These are phyloP conservation scores for Alternaria angustiovoidea DNA, from an alignment of 2,329 filamentous ascomycete species.

Conservation along the genomic window DNA sequence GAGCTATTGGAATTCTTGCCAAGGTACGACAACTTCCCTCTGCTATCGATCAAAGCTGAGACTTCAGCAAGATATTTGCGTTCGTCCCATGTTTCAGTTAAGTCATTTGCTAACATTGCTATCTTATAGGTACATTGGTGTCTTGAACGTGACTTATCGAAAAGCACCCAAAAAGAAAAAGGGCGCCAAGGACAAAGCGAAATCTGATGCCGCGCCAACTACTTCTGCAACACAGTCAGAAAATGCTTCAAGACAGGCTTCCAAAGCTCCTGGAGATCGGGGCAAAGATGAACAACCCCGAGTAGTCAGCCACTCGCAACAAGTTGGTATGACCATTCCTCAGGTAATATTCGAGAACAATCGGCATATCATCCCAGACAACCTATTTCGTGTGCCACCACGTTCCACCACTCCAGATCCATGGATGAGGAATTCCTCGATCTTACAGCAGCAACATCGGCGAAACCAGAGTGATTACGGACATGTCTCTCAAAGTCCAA, in stretches of 20 bases:
- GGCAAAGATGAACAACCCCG: conserved; percentile 44
- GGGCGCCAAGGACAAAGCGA: conserved; percentile 48
- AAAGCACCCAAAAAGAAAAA: conserved; percentile 74
- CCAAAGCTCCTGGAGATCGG: conserved; percentile 17
- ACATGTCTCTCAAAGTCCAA: conserved; percentile 29
- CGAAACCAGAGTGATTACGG: conserved; percentile 48
- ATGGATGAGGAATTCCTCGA: conserved; percentile 40
- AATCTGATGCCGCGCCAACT: conserved; percentile 27
- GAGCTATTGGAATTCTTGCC: conserved; percentile 90
- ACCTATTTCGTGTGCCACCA: conserved; percentile 73
- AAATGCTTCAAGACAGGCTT: conserved; percentile 25
- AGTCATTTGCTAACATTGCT: conserved; percentile 43
- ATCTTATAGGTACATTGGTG: conserved; percentile 83
- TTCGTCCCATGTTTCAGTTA: conserved; percentile 1
- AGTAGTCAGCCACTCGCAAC: conserved; percentile 78
- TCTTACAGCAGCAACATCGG: conserved; percentile 45
- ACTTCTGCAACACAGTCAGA: conserved; percentile 29
- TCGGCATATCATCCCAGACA: conserved; percentile 87
- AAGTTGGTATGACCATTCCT: conserved; percentile 72
- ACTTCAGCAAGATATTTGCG: conserved; percentile 40
- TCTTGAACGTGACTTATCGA: conserved; percentile 93
- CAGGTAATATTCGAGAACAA: conserved; percentile 96
- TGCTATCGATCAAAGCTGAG: conserved; percentile 50
- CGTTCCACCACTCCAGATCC: conserved; percentile 51
- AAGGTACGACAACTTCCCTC: conserved; percentile 58